These are phyloP conservation scores for Entonaema liquescens DNA, from an alignment of 495 filamentous ascomycete genomes.

Conservation along the genomic window DNA sequence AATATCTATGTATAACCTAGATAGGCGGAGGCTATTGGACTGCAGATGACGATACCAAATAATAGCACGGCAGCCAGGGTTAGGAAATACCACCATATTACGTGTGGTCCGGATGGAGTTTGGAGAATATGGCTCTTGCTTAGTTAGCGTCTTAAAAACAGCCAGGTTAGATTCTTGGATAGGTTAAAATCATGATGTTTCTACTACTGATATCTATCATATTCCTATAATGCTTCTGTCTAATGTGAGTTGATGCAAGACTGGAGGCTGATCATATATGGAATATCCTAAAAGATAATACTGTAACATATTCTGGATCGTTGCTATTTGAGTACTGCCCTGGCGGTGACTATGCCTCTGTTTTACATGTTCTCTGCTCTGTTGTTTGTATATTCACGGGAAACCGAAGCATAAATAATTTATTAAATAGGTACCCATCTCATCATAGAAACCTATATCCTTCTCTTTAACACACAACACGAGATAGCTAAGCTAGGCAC, in stretches of 20 bases:
- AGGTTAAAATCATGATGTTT: neutral
- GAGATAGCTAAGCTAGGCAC: no score
- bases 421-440: no score
- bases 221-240: neutral
- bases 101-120: conserved; percentile 1
- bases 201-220: neutral
- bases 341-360: no score
- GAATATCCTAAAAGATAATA: no score
- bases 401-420: no score
- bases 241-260: neutral
- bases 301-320: no score
- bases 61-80: neutral
- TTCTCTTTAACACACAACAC: no score
- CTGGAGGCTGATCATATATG: no score
- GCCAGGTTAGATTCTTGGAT: neutral
- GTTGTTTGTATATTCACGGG: no score
- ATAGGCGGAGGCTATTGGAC: conserved; percentile 1
- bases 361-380: no score
- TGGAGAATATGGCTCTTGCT: neutral
- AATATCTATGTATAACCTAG: neutral
- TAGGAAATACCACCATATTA: neutral
- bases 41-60: neutral
- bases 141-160: neutral
- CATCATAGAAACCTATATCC: no score
- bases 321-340: no score